phyloP scores from a whole-genome alignment of 371 early-diverging fungal genomes.

The Mortierella sp. region DNA sequence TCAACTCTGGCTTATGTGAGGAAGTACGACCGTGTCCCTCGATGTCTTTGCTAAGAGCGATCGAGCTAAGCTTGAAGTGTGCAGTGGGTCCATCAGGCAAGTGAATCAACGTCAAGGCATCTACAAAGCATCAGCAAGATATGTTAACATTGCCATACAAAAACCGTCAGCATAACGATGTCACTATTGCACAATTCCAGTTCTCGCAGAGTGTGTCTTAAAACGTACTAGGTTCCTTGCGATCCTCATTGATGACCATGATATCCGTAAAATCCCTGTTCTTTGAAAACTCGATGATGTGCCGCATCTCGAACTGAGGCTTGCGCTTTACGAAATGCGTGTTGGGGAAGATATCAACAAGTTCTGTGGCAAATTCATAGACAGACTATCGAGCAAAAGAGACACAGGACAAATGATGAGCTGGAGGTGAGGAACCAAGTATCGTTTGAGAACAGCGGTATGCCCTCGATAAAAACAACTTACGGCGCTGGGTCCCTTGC shows the following conservation, averaged over 20 bases:
- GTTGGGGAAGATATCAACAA: constrained; percentile 91
- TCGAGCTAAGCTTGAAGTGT: constrained; percentile 90
- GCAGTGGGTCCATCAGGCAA: constrained; percentile 98
- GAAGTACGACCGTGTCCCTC: constrained; percentile 87
- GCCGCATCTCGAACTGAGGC: constrained; percentile 86
- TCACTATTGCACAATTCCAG: too few species aligned
- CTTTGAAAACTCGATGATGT: constrained; percentile 90
- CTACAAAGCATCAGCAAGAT: constrained; percentile 48
- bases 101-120: constrained; percentile 93
- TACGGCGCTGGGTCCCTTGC: constrained; percentile 69
- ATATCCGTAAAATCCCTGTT: constrained; percentile 94
- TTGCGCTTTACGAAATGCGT: constrained; percentile 92
- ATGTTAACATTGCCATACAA: too few species aligned
- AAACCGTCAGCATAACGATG: too few species aligned
- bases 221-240: constrained; percentile 84
- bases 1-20: constrained; percentile 94
- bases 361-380: constrained; percentile 91
- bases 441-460: too few species aligned
- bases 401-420: background rate
- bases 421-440: background rate
- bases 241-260: constrained; percentile 93
- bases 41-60: constrained; percentile 83
- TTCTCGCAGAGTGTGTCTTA: too few species aligned
- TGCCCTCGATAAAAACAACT: too few species aligned
- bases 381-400: constrained; percentile 50